These are phyloP conservation scores for Leccinum olivaceopallidum DNA, from an alignment of 768 basidiomycete species.

Conservation along the genomic window DNA sequence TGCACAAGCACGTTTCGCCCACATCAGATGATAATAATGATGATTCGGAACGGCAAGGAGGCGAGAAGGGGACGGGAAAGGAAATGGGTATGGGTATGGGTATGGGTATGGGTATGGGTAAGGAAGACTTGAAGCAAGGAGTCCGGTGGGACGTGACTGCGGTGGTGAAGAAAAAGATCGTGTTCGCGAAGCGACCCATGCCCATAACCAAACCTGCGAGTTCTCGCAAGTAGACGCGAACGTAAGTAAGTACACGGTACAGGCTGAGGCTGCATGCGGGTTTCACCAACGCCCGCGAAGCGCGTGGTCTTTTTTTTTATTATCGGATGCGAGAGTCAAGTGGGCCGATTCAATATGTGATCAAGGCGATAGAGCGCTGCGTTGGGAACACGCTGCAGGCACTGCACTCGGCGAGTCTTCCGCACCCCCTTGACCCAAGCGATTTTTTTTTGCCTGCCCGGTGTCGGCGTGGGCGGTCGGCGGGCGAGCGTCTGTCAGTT, in stretches of 20 bases:
- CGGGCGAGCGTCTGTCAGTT: no score
- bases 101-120: not conserved
- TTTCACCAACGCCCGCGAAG: not conserved
- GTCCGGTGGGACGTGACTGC: conserved; percentile 63
- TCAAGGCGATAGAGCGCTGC: conserved; percentile 10
- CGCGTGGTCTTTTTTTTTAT: not conserved
- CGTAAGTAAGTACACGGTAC: no score
- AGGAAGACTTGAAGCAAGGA: not conserved
- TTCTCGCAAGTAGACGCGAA: conserved; percentile 2
- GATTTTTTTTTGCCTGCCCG: not conserved
- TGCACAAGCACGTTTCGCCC: conserved; percentile 40
- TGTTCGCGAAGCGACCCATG: conserved; percentile 83
- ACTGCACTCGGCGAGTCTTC: not conserved
- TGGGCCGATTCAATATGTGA: not conserved
- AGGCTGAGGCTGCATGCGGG: no score
- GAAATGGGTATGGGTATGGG: not conserved
- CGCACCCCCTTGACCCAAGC: conserved; percentile 22
- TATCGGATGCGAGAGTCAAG: not conserved
- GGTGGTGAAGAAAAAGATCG: conserved; percentile 77
- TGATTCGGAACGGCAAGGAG: not conserved
- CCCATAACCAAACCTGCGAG: conserved; percentile 49
- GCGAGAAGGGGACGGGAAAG: not conserved
- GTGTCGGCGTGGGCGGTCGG: not conserved
- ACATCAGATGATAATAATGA: not conserved
- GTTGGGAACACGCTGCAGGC: conserved; percentile 20